Base-by-base conservation (phyloP, 257 asterid genomes). In the Lycium barbarum region DNA sequence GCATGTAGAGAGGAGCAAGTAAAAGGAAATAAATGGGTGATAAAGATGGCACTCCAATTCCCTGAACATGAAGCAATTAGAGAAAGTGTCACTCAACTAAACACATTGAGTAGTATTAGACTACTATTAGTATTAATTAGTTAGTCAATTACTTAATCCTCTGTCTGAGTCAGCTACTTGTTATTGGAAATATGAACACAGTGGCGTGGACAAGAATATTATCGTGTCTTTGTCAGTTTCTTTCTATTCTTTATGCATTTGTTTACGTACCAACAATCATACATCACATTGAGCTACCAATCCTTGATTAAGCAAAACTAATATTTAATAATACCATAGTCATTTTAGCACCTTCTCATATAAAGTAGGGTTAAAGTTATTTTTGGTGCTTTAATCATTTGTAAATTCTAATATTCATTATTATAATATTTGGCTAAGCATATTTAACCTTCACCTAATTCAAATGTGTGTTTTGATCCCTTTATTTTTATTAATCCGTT, bases 211-310 rank as follows among this genome's bases (percentile, higher is more conserved):
- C 80, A 73, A 47, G 59, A 73, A 73, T 45, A 47, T 43, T 43
- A 71, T 18, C n/a, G 80, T 18, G 55, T 72, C 55, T 40, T 9
- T 40, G 79, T 71, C 79, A 43, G 79, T 72, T 72, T 20, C 43
- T 10, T 63, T 26, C 10, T 9, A 43, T n/a, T 10, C 11, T 72
- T 72, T 72, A 10, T 72, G n/a, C 18, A n/a, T 72, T 72, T 72
- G 36, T 43, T 72, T n/a, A 45, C n/a, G 58, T 72, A 45, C 11
- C 58, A 72, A 72, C 58, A 72, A 45, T 43, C 35, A 43, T 8
- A 43, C 33, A 43, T 18, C 57, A 72, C 35, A 18, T 9, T 71
- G 79, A 18, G 57, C 57, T 17, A 43, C 55, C 12, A 43, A 43
- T 18, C 14, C 36, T 10, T 43, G 58, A 45, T 43, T 72, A n/a